Conservation (phyloP, 2,329 filamentous ascomycete genomes). For the Neobulgaria alba region DNA sequence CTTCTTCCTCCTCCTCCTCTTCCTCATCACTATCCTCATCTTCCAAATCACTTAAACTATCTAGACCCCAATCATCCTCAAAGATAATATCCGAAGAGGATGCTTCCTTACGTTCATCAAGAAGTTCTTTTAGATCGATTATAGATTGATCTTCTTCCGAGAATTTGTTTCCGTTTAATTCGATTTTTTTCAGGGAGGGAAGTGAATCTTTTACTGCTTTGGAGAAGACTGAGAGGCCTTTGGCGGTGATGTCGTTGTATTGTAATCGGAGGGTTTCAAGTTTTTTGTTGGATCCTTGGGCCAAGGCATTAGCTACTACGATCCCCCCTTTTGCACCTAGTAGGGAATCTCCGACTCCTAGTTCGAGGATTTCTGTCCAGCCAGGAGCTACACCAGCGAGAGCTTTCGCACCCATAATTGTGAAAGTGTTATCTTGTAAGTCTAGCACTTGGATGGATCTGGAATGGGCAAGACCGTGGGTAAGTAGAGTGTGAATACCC, state of each 20-base stretch:
- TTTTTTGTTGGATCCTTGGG: slow-evolving; percentile 66
- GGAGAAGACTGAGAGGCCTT: slow-evolving; percentile 63
- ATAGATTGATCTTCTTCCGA: slow-evolving; percentile 73
- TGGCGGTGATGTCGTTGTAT: slow-evolving; percentile 86
- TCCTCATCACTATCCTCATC: slow-evolving; percentile 62
- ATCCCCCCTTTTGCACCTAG: slow-evolving; percentile 70
- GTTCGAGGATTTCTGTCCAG: slow-evolving; percentile 71
- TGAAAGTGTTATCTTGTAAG: slow-evolving; percentile 97
- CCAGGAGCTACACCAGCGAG: slow-evolving; percentile 64
- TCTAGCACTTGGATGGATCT: slow-evolving; percentile 67
- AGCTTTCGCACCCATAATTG: slow-evolving; percentile 66
- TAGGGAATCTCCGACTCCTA: slow-evolving; percentile 84
- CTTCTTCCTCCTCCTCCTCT: slow-evolving; percentile 57
- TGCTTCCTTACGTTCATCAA: slow-evolving; percentile 72
- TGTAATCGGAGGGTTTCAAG: slow-evolving; percentile 77
- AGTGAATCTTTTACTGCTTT: slow-evolving; percentile 59
- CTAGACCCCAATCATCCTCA: slow-evolving; percentile 78
- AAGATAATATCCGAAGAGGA: slow-evolving; percentile 55
- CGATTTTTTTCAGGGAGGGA: slow-evolving; percentile 72
- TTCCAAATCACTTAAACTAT: slow-evolving; percentile 76
- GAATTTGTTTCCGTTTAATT: slow-evolving; percentile 96
- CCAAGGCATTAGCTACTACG: slow-evolving; percentile 64
- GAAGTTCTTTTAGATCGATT: slow-evolving; percentile 56
- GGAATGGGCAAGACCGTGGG: slow-evolving; percentile 66
- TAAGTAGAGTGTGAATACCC: slow-evolving; percentile 75